Conservation (phyloP, 108 stramenopile genomes). For the Fragilaria radians region DNA sequence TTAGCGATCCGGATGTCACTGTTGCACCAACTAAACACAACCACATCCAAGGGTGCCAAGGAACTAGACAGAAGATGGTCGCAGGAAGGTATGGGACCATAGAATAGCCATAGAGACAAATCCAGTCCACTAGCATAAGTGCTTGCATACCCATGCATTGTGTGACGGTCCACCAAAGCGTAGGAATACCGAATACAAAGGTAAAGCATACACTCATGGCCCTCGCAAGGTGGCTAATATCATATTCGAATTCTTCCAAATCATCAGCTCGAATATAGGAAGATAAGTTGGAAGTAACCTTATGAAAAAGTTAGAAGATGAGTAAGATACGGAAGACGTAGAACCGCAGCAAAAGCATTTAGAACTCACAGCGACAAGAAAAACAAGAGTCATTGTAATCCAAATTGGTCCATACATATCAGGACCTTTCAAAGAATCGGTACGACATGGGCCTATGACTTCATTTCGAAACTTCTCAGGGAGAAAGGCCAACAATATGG, state of each 20-base stretch:
- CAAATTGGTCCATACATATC: constrained; percentile 85
- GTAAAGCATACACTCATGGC: constrained; percentile 45
- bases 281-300: constrained; percentile 38
- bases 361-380: constrained; percentile 60
- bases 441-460: constrained; percentile 29
- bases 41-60: constrained; percentile 50
- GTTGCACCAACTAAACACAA: constrained; percentile 43
- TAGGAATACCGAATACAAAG: constrained; percentile 52
- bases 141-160: constrained; percentile 46
- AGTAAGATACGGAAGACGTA: background rate
- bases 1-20: constrained; percentile 41
- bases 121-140: constrained; percentile 43
- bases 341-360: background rate
- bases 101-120: constrained; percentile 80
- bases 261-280: constrained; percentile 26
- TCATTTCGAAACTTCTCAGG: constrained; percentile 69
- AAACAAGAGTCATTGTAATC: constrained; percentile 76
- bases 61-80: constrained; percentile 48
- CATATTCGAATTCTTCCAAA: constrained; percentile 70
- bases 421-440: constrained; percentile 46
- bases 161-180: constrained; percentile 44
- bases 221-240: constrained; percentile 61
- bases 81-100: constrained; percentile 64
- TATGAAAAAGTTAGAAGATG: background rate
- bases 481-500: constrained; percentile 36